Evolutionary conservation across 495 filamentous ascomycete species (phyloP).

Genomic region (Aeminium ludgeri): DNA sequence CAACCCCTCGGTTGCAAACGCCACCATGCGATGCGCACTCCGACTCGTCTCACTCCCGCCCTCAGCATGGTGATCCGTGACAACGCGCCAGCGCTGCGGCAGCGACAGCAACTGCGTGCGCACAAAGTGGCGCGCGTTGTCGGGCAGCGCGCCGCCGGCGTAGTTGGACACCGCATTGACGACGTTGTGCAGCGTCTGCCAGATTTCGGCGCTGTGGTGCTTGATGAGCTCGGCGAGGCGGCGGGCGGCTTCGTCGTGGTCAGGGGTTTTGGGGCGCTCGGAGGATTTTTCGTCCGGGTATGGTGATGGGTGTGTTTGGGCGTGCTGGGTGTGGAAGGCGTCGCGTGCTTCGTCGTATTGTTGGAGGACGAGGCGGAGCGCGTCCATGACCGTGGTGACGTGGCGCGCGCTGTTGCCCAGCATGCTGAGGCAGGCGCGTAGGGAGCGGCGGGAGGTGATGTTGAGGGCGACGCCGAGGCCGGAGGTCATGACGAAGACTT

Average conservation of each 20-base stretch:
- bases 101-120: conserved; percentile 61
- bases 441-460: conserved; percentile 57
- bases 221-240: conserved; percentile 43
- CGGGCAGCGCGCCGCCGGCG: conserved; percentile 67
- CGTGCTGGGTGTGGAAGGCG: conserved; percentile 13
- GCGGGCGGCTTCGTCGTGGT: conserved; percentile 27
- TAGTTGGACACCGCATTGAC: conserved; percentile 68
- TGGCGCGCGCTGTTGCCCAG: conserved; percentile 62
- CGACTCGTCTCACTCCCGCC: conserved; percentile 28
- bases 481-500: conserved; percentile 66
- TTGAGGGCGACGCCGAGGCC: conserved; percentile 76
- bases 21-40: conserved; percentile 51
- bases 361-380: conserved; percentile 52
- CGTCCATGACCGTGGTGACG: conserved; percentile 48
- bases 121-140: conserved; percentile 64
- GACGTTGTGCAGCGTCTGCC: conserved; percentile 57
- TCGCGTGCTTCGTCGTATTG: conserved; percentile 46
- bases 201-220: conserved; percentile 51
- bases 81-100: conserved; percentile 52
- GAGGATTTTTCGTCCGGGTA: too few relatives aligned
- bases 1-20: conserved; percentile 71
- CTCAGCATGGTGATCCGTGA: conserved; percentile 26
- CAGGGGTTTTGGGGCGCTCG: conserved; percentile 17
- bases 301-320: conserved; percentile 14
- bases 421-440: conserved; percentile 62